Conservation (phyloP, 805 yeast genomes). For the Limtongia smithiae region DNA sequence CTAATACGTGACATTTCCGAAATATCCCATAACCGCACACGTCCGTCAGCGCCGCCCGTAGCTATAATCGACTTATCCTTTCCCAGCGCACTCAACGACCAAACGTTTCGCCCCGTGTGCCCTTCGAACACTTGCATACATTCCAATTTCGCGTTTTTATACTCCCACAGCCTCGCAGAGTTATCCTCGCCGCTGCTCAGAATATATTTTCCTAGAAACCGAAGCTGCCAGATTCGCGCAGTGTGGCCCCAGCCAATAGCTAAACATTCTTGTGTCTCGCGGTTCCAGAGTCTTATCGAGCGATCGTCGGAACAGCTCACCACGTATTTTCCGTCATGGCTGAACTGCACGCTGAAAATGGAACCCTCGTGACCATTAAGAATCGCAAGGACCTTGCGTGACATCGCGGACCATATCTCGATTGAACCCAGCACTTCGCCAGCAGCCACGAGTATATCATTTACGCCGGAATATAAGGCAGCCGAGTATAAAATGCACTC, state of each 20-base stretch:
- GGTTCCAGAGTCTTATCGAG: slow-evolving; percentile 73
- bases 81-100: slow-evolving; percentile 64
- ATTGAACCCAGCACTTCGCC: slow-evolving; percentile 94
- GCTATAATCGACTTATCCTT: slow-evolving; percentile 51
- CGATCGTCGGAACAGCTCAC: slow-evolving; percentile 93
- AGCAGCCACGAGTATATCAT: slow-evolving; percentile 60
- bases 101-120: slow-evolving; percentile 81
- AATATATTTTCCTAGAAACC: slow-evolving; percentile 47
- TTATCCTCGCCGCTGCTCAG: slow-evolving; percentile 84
- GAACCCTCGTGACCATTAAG: slow-evolving; percentile 85
- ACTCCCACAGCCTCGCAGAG: slow-evolving; percentile 74
- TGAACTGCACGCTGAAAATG: slow-evolving; percentile 73
- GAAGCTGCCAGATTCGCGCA: slow-evolving; percentile 85
- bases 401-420: slow-evolving; percentile 64
- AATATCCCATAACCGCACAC: slow-evolving; percentile 54
- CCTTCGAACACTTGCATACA: slow-evolving; percentile 55
- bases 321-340: slow-evolving; percentile 51
- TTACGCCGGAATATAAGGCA: slow-evolving; percentile 48
- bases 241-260: slow-evolving; percentile 96
- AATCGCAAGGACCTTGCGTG: slow-evolving; percentile 47
- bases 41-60: slow-evolving; percentile 94
- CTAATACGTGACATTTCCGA: neutral
- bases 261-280: slow-evolving; percentile 52
- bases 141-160: slow-evolving; percentile 38
- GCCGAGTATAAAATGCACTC: slow-evolving; percentile 75